These are phyloP conservation scores for Aspergillus fischeri DNA, from an alignment of 2,329 filamentous ascomycete species.

Conservation along the genomic window DNA sequence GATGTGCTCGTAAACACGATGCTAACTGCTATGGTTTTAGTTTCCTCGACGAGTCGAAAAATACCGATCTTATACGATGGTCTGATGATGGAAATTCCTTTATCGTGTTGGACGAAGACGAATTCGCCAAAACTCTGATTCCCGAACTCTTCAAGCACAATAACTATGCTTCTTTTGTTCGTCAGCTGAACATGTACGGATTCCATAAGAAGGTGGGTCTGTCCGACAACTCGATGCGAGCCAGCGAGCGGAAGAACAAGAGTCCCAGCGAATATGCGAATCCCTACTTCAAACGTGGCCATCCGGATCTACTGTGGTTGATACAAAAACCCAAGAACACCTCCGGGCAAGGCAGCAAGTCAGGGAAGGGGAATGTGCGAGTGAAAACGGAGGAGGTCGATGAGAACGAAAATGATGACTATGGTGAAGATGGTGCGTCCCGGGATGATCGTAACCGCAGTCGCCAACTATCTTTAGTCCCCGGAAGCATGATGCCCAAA, in stretches of 20 bases:
- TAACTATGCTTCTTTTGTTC: conserved; percentile 73
- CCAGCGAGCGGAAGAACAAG: conserved; percentile 95
- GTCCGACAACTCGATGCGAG: conserved; percentile 96
- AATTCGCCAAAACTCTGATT: conserved; percentile 69
- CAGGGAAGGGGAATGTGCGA: conserved; percentile 41
- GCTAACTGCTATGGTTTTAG: conserved; percentile 46
- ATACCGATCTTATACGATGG: conserved; percentile 94
- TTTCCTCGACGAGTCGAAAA: conserved; percentile 88
- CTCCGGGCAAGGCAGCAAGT: conserved; percentile 49
- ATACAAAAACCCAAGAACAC: conserved; percentile 91
- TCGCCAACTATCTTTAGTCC: conserved; percentile 42
- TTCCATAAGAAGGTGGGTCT: conserved; percentile 73
- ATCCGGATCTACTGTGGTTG: conserved; percentile 89
- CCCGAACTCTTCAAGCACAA: conserved; percentile 76
- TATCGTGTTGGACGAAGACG: conserved; percentile 93
- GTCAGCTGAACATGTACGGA: conserved; percentile 65
- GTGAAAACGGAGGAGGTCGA: conserved; percentile 56
- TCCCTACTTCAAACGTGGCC: conserved; percentile 88
- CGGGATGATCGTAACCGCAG: conserved; percentile 34
- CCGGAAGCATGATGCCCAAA: conserved; percentile 48
- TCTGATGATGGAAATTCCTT: conserved; percentile 95
- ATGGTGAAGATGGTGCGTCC: conserved; percentile 38
- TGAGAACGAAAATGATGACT: conserved; percentile 61
- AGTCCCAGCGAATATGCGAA: conserved; percentile 98
- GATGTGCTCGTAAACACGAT: neutral